These are phyloP conservation scores for Ganoderma lucidum DNA, from an alignment of 1,284 basidiomycete genomes.

Conservation along the genomic window DNA sequence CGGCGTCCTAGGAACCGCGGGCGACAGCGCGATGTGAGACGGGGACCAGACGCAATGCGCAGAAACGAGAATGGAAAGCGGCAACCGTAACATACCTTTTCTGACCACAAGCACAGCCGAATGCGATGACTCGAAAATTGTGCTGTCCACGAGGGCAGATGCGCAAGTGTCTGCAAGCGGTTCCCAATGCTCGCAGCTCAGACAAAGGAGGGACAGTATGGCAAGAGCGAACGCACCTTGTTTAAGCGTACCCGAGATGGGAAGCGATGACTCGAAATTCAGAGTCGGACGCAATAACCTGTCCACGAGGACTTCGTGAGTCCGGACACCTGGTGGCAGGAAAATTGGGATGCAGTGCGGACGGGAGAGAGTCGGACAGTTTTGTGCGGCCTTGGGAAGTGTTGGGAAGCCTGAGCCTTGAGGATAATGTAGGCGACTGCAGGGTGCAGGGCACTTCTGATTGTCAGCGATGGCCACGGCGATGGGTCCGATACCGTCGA, in stretches of 20 bases:
- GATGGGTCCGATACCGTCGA: slow-evolving; percentile 17
- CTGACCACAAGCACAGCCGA: slow-evolving; percentile 24
- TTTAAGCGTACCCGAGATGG: not conserved
- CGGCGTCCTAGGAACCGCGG: slow-evolving; percentile 6
- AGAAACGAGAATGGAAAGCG: slow-evolving; percentile 14
- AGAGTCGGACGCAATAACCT: not conserved
- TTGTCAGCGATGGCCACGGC: slow-evolving; percentile 30
- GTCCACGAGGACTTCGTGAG: slow-evolving; percentile 1
- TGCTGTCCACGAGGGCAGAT: slow-evolving; percentile 8
- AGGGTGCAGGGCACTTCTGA: slow-evolving; percentile 31
- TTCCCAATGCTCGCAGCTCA: slow-evolving; percentile 1
- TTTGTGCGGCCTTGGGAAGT: not conserved
- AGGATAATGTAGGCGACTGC: not conserved
- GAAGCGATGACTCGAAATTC: not conserved
- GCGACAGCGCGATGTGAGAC: slow-evolving; percentile 16
- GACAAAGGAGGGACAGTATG: not conserved
- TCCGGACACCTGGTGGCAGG: not conserved
- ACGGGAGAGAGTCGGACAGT: not conserved
- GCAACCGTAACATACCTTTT: slow-evolving; percentile 29
- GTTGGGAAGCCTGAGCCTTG: too few species aligned
- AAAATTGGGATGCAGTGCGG: not conserved
- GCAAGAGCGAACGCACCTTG: not conserved
- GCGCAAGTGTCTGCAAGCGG: not conserved
- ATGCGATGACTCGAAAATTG: slow-evolving; percentile 24
- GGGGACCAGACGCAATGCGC: slow-evolving; percentile 12